These are phyloP conservation scores for Saccharomyces pastorianus DNA, from an alignment of 1,139 yeast species.

Conservation along the genomic window DNA sequence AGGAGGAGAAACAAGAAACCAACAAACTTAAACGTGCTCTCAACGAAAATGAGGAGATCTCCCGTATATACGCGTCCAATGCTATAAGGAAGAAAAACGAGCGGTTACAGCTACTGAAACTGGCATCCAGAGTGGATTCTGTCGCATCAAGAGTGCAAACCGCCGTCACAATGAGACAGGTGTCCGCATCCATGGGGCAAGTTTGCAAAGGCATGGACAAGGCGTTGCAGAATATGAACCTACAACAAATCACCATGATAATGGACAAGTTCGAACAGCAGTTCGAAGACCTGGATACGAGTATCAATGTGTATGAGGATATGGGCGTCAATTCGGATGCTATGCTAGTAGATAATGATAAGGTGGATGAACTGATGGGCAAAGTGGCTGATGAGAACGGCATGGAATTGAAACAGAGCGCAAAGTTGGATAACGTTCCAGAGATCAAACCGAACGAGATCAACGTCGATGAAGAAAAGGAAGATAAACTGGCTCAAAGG, in stretches of 20 bases:
- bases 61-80: slow-evolving; percentile 88
- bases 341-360: slow-evolving; percentile 71
- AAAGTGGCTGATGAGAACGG: slow-evolving; percentile 98
- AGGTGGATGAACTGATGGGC: slow-evolving; percentile 83
- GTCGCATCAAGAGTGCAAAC: slow-evolving; percentile 95
- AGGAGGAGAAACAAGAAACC: slow-evolving; percentile 82
- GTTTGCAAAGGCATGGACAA: slow-evolving; percentile 95
- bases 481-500: slow-evolving; percentile 80
- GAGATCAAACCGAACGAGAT: slow-evolving; percentile 26
- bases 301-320: slow-evolving; percentile 84
- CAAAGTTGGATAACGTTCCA: slow-evolving; percentile 50
- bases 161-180: slow-evolving; percentile 93
- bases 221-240: slow-evolving; percentile 91
- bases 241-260: slow-evolving; percentile 82
- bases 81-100: slow-evolving; percentile 91
- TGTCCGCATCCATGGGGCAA: slow-evolving; percentile 86
- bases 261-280: slow-evolving; percentile 97
- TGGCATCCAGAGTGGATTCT: slow-evolving; percentile 88
- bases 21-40: slow-evolving; percentile 71
- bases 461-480: slow-evolving; percentile 64
- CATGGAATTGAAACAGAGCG: slow-evolving; percentile 69
- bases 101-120: slow-evolving; percentile 66
- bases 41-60: slow-evolving; percentile 68
- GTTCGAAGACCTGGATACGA: slow-evolving; percentile 91
- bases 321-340: slow-evolving; percentile 89